Evolutionary conservation across 2,329 filamentous ascomycete genomes (phyloP), one percentile per base, ranked within the genome.

Genomic region (Emmonsia crescens): DNA sequence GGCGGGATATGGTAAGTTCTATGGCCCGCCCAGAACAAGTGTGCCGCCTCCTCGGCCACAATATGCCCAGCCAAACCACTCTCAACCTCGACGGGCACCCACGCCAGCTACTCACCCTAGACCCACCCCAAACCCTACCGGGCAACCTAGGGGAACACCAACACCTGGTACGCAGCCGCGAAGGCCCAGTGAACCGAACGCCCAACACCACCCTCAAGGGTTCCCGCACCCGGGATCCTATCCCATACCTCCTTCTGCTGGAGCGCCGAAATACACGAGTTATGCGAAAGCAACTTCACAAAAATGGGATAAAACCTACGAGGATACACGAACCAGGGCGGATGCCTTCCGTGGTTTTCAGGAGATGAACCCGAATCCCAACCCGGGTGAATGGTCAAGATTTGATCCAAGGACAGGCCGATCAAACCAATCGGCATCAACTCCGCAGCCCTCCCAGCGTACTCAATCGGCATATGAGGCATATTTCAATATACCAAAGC

Each of bases 291-390:
- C 75, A n/a, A 72, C 72, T 3, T 69, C 73, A 10, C 73, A 74
- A 56, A 69, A 75, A 24, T 77, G 75, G 72, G 68, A 73, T 59
- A 74, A 74, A 60, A 66, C 65, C 61, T 72, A 72, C 46, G 76
- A 77, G 44, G 73, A 76, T 51, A 66, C 69, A 29, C 72, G 77
- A 59, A 75, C 74, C 3, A 73, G 75, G 61, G 75, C 76, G 2
- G 76, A 78, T 70, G 76, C 76, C 6, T 79, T 72, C 66, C 72
- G 73, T 54, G 77, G 73, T 2, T 79, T 78, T 63, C 71, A 76
- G 61, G 73, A 74, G n/a, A 78, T 79, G 77, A 77, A 77, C 60
- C 66, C 27, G 33, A 63, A 59, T 36, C 31, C 24, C 57, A 66
- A 51, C 44, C 44, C 62, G 51, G 61, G 62, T 56, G 72, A 73